Evolutionary conservation across 768 basidiomycete genomes (phyloP).

Genomic region (Sistotremastrum niveocremeum): DNA sequence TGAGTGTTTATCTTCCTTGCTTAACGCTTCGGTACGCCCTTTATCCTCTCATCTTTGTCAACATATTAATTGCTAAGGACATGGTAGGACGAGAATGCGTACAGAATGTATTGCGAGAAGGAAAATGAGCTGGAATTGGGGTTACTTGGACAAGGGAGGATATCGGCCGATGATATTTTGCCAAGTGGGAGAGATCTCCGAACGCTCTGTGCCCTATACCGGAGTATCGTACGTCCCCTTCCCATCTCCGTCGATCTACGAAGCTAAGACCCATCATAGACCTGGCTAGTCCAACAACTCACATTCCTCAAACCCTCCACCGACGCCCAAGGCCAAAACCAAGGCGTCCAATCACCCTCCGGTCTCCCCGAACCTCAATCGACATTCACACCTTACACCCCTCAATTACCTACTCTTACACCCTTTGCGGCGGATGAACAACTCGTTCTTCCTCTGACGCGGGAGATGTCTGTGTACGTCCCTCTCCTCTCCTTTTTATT

Average conservation of each 20-base stretch:
- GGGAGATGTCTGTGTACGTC: constrained; percentile 79
- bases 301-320: constrained; percentile 48
- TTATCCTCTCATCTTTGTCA: constrained; percentile 1
- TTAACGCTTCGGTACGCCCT: constrained; percentile 34
- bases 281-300: constrained; percentile 75
- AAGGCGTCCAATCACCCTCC: constrained; percentile 32
- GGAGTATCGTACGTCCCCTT: constrained; percentile 57
- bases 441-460: constrained; percentile 63
- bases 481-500: too few species aligned
- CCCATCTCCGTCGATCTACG: neutral
- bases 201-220: constrained; percentile 66
- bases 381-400: constrained; percentile 29
- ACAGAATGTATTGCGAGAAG: constrained; percentile 52
- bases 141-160: constrained; percentile 37
- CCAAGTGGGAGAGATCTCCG: constrained; percentile 57
- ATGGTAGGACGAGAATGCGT: constrained; percentile 24
- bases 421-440: constrained; percentile 29
- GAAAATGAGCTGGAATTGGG: constrained; percentile 65
- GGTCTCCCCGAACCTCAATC: constrained; percentile 40
- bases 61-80: constrained; percentile 19
- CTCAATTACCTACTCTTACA: constrained; percentile 30
- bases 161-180: constrained; percentile 56
- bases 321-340: constrained; percentile 20
- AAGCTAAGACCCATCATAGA: constrained; percentile 20
- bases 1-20: constrained; percentile 56